Evolutionary conservation across 176 grass and related monocot species (phyloP).

Genomic region (Themeda triandra): DNA sequence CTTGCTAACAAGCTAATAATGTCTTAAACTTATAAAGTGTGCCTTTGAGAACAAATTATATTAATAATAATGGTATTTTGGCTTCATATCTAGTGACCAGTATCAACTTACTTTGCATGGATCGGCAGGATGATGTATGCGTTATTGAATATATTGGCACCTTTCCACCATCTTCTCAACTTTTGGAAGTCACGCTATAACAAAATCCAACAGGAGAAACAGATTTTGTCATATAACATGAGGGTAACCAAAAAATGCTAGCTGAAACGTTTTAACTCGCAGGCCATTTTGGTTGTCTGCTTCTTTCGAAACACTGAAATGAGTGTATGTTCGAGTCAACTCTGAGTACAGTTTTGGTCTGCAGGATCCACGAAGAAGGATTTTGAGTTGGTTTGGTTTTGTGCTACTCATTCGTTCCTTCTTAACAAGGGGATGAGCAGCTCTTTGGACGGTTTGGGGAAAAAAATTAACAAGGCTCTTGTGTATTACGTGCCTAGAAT

Average conservation of each 20-base stretch:
- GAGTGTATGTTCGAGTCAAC: neutral
- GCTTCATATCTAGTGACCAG: neutral
- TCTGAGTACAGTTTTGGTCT: neutral
- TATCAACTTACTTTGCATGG: slow-evolving; percentile 69
- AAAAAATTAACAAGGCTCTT: neutral
- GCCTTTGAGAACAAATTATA: neutral
- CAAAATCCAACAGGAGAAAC: neutral
- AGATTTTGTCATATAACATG: slow-evolving; percentile 14
- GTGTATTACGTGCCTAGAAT: slow-evolving; percentile 6
- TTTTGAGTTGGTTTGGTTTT: neutral
- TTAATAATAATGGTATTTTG: neutral
- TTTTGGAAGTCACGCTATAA: slow-evolving; percentile 51
- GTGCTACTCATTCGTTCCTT: neutral
- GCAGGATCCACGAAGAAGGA: neutral
- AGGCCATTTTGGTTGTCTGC: too few species aligned
- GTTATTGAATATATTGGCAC: slow-evolving; percentile 79
- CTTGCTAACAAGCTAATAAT: too few species aligned
- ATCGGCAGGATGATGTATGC: slow-evolving; percentile 92
- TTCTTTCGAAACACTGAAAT: too few species aligned
- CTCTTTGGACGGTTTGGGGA: neutral
- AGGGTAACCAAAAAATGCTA: too few species aligned
- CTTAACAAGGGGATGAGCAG: neutral
- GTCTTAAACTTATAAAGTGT: slow-evolving; percentile 3
- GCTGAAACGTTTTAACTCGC: too few species aligned
- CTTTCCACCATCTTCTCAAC: slow-evolving; percentile 98